phyloP scores from a whole-genome alignment of 495 filamentous ascomycete species.

The Wilcoxina mikolae region DNA sequence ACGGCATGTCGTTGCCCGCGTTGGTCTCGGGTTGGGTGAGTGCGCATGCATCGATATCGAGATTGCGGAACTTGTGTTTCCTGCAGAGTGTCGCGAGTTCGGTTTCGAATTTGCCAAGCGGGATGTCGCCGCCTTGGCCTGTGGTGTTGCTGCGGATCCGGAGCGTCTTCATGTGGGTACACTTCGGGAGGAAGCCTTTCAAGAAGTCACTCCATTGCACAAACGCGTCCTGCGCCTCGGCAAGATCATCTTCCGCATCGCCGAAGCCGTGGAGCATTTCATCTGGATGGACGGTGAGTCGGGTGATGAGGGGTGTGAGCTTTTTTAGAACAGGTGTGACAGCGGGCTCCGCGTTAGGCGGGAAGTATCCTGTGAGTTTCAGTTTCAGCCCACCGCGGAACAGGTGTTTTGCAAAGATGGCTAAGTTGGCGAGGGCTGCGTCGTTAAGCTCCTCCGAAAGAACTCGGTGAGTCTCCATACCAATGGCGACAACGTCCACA shows the following conservation, averaged over 20 bases:
- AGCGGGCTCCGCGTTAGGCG: not conserved
- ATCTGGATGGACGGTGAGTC: not conserved
- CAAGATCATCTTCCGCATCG: not conserved
- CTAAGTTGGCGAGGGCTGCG: not conserved
- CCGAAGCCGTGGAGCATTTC: not conserved
- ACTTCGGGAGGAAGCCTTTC: slow-evolving; percentile 11
- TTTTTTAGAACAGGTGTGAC: not conserved
- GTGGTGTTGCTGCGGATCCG: slow-evolving; percentile 3
- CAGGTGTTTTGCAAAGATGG: not conserved
- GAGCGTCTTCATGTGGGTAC: slow-evolving; percentile 15
- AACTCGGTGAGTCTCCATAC: not conserved
- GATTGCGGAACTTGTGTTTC: slow-evolving; percentile 10
- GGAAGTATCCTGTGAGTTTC: not conserved
- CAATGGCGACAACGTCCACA: not conserved
- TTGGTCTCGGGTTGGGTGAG: slow-evolving; percentile 12
- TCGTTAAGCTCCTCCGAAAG: not conserved
- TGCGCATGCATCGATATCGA: slow-evolving; percentile 13
- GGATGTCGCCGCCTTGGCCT: slow-evolving; percentile 8
- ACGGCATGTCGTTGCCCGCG: not conserved
- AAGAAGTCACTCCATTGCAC: slow-evolving; percentile 10
- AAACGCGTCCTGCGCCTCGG: not conserved
- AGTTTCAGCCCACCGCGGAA: not conserved
- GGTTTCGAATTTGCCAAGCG: slow-evolving; percentile 1
- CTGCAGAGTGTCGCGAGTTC: slow-evolving; percentile 10
- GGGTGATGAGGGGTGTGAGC: not conserved